Evolutionary conservation across 106 monocot species (phyloP).

Genomic region (Acorus calamus): DNA sequence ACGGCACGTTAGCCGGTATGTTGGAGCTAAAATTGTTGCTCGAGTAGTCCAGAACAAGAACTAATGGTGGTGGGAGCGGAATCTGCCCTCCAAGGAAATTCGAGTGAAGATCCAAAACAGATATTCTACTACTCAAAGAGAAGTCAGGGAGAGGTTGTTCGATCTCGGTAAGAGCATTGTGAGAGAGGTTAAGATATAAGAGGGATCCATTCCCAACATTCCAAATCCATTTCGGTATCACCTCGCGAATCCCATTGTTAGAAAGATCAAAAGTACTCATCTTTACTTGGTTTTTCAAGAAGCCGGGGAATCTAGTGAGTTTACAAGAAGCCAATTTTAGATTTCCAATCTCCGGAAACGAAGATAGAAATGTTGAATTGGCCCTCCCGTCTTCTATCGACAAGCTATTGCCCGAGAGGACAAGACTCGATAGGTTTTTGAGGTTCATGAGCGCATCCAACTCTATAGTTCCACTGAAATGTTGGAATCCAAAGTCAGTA

Average conservation of each 20-base stretch:
- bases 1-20: constrained; percentile 29
- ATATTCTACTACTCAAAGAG: background rate
- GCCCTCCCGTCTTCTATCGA: constrained; percentile 12
- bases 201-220: constrained; percentile 4
- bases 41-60: constrained; percentile 50
- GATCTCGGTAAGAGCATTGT: constrained; percentile 41
- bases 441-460: constrained; percentile 22
- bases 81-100: constrained; percentile 48
- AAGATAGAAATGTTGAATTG: background rate
- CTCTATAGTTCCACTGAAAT: constrained; percentile 40
- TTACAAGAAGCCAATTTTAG: constrained; percentile 50
- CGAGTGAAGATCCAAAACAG: constrained; percentile 47
- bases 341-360: constrained; percentile 21
- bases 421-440: constrained; percentile 33
- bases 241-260: constrained; percentile 38
- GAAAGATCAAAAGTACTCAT: constrained; percentile 48
- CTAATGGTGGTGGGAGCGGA: constrained; percentile 32
- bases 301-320: constrained; percentile 27
- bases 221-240: constrained; percentile 76
- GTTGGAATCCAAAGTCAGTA: constrained; percentile 29
- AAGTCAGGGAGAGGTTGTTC: too few relatives aligned
- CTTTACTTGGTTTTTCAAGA: constrained; percentile 25
- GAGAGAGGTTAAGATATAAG: constrained; percentile 46
- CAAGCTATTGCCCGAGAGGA: constrained; percentile 44
- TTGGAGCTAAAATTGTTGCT: constrained; percentile 43